Evolutionary conservation across 2,329 filamentous ascomycete genomes (phyloP), one percentile per base, ranked within the genome.

Genomic region (Fusarium napiforme): DNA sequence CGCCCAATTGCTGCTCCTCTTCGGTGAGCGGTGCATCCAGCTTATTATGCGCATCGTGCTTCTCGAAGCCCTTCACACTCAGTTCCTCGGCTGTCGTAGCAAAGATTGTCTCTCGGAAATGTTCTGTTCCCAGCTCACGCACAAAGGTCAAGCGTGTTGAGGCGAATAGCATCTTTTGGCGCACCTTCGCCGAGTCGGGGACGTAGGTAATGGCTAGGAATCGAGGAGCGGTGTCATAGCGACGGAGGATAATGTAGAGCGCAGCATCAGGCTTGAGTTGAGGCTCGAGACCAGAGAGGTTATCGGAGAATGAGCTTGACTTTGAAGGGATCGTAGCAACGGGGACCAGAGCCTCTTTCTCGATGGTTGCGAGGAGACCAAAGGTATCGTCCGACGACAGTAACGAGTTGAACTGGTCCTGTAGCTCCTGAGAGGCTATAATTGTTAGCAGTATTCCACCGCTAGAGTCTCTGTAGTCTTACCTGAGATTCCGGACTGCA

Each of bases 81-180:
- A 96, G 84, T 83, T 96, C 93, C 26, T 90, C 88, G 30, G 90
- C 84, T 45, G 87, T 89, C 2, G 93, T 96, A 16, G 88, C 89
- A 79, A 95, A 94, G 46, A 96, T 86, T 30, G 89, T 92, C 80
- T 95, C 92, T 58, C 91, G 85, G 82, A 96, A 96, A 77, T 94
- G 88, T 81, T 96, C 93, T 60, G 90, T 89, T 50, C 94, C 93
- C 15, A 96, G 86, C 82, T 96, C 93, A 46, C 93, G 89, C 56
- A 92, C 88, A 3, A 96, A 87, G 1, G 93, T 93, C 76, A 95
- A 85, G 15, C 93, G 89, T 34, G 93, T 95, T 30, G 91, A 89
- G 10, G 93, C 93, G 81, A 96, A 95, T 28, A 96, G 88, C 92
- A 94, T 96, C 86, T 96, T 96, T 81, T 94, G 92, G 43, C 93